Percentiles rank a stretch among this genome's conserved stretches.
Conservation (phyloP, 106 monocot species). For the Vanilla planifolia region DNA sequence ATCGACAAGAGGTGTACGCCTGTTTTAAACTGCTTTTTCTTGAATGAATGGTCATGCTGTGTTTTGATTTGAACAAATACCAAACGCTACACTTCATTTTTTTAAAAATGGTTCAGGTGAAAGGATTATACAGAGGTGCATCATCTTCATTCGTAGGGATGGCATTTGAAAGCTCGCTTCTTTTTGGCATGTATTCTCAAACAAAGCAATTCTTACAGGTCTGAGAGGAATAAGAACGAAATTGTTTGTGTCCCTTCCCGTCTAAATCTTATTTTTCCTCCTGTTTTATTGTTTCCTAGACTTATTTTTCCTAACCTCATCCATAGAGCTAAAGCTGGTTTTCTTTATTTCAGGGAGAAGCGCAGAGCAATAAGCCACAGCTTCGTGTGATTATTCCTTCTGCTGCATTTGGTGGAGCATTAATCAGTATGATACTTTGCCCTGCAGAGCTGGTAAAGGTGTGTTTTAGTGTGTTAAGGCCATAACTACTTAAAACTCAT, state of each 20-base stretch:
- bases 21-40: no score
- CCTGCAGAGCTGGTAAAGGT: constrained; percentile 93
- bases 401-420: constrained; percentile 71
- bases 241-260: background rate
- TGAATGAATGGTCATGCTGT: no score
- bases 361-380: constrained; percentile 46
- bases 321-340: background rate
- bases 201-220: constrained; percentile 81
- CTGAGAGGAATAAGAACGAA: background rate
- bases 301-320: background rate
- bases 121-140: constrained; percentile 81
- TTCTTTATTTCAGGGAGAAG: constrained; percentile 34
- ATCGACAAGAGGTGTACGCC: no score
- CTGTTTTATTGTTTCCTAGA: no score
- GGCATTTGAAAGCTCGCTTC: constrained; percentile 73
- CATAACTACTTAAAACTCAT: no score
- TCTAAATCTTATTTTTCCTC: background rate
- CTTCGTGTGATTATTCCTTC: constrained; percentile 85
- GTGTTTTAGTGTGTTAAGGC: no score
- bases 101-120: constrained; percentile 42
- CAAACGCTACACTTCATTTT: no score
- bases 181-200: constrained; percentile 82
- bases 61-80: no score
- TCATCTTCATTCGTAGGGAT: constrained; percentile 79
- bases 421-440: constrained; percentile 75